A percentile compares a stretch with the other conserved stretches of the same genome.
Evolutionary conservation across 2,329 filamentous ascomycete genomes (phyloP).

Genomic region (Whalleya microplaca): DNA sequence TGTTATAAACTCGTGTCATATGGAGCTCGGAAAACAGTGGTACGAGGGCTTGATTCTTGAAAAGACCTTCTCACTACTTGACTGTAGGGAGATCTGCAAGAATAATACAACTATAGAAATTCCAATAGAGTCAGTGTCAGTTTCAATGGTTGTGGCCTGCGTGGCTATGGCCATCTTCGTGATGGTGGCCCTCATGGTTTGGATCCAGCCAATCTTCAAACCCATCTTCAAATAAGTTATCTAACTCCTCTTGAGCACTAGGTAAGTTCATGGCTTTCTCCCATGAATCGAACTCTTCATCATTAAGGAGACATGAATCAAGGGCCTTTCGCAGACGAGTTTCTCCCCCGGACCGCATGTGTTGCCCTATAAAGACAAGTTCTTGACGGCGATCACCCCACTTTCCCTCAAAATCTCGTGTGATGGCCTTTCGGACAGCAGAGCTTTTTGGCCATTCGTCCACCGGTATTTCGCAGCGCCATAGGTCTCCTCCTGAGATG

Average conservation of each 20-base stretch:
- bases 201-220: conserved; percentile 40
- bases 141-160: not conserved
- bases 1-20: too few relatives aligned
- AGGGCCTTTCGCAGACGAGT: conserved; percentile 54
- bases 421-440: conserved; percentile 51
- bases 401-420: conserved; percentile 55
- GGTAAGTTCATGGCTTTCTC: conserved; percentile 32
- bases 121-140: too few relatives aligned
- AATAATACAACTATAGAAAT: too few relatives aligned
- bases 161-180: conserved; percentile 27
- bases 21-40: too few relatives aligned
- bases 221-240: conserved; percentile 35
- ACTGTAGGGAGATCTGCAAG: too few relatives aligned
- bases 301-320: conserved; percentile 64
- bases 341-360: conserved; percentile 51
- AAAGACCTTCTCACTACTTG: too few relatives aligned
- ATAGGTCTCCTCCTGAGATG: conserved; percentile 55
- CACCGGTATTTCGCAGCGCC: conserved; percentile 64
- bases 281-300: conserved; percentile 56
- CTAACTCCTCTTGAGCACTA: conserved; percentile 25
- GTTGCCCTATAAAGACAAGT: conserved; percentile 74
- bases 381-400: conserved; percentile 76
- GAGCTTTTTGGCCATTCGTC: conserved; percentile 54
- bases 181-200: conserved; percentile 34
- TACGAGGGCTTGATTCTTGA: too few relatives aligned